phyloP scores from a whole-genome alignment of 1,284 basidiomycete genomes.

The Waitea zeae region DNA sequence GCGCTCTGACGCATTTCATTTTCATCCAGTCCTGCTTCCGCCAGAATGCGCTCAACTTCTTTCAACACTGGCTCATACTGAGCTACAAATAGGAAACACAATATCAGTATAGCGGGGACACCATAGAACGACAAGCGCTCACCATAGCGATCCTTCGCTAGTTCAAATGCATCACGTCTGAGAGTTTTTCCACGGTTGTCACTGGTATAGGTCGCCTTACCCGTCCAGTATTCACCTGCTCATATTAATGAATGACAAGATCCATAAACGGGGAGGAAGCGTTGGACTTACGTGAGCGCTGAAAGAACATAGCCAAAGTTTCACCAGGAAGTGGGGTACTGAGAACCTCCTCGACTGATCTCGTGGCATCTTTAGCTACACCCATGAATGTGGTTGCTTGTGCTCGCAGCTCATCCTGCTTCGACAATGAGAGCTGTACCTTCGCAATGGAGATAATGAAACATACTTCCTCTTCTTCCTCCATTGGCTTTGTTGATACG shows the following conservation, averaged over 20 bases:
- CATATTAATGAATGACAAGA: neutral
- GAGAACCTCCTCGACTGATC: slow-evolving; percentile 56
- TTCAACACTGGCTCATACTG: slow-evolving; percentile 65
- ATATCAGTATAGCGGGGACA: slow-evolving; percentile 4
- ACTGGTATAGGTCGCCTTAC: slow-evolving; percentile 43
- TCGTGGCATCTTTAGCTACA: slow-evolving; percentile 44
- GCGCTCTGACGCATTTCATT: slow-evolving; percentile 49
- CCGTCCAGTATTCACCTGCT: slow-evolving; percentile 71
- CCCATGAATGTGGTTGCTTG: slow-evolving; percentile 62
- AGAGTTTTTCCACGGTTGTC: slow-evolving; percentile 69
- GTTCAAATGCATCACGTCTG: slow-evolving; percentile 61
- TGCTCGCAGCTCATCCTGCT: slow-evolving; percentile 34
- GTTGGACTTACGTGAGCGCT: slow-evolving; percentile 44
- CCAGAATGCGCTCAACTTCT: slow-evolving; percentile 74
- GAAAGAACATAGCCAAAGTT: slow-evolving; percentile 73
- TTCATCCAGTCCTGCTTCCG: slow-evolving; percentile 76
- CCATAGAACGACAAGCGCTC: slow-evolving; percentile 10
- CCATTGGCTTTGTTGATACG: slow-evolving; percentile 7
- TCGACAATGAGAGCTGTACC: neutral
- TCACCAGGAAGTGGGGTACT: slow-evolving; percentile 85
- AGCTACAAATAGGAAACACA: slow-evolving; percentile 16
- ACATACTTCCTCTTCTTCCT: slow-evolving; percentile 11
- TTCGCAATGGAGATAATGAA: neutral
- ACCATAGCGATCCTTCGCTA: slow-evolving; percentile 57
- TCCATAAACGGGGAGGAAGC: neutral